Base-by-base conservation (phyloP, 1,139 yeast species). In the Blastobotrys persicus region DNA sequence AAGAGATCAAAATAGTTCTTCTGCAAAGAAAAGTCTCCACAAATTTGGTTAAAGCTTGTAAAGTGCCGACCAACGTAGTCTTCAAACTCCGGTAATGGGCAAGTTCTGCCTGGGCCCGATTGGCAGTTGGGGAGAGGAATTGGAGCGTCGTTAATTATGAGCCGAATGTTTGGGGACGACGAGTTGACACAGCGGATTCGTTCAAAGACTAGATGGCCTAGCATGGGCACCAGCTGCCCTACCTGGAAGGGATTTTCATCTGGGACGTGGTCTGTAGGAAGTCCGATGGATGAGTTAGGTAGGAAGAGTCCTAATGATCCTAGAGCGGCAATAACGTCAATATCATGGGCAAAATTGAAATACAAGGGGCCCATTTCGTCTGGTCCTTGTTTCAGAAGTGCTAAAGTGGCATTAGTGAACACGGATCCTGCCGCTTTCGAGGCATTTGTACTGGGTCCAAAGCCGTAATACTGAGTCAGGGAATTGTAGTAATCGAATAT, bases 101-200 rank as follows among this genome's bases (percentile, higher is more conserved):
- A 57, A 17, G 54, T 47, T 2, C 23, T 32, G 5, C 82, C 83
- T 0, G 84, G 83, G 2, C 85, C 85, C 42, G 59, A 55, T 44
- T 66, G 63, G 56, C 82, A 77, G 20, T 58, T 61, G 14, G 71
- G 69, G 31, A 79, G 63, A 0, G 85, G 85, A 26, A 75, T 64
- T 2, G 80, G 83, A 1, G 84, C 80, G 54, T 78, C 83, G 59
- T 80, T 81, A 41, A 79, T 68, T 17, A 80, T 59, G 41, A 74
- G 69, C 55, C 85, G 69, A 2, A 80, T 75, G 55, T 68, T 78
- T 43, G 45, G 11, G 11, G 41, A 13, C 43, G 45, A 11, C 16
- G 41, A n/a, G 9, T 32, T 31, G 14, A 61, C 63, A 57, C 80
- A 77, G 17, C 60, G 60, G 55, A 75, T 67, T 55, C 77, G 71